Evolutionary conservation across 768 basidiomycete species (phyloP).

Genomic region (Leccinum subgranulosum): DNA sequence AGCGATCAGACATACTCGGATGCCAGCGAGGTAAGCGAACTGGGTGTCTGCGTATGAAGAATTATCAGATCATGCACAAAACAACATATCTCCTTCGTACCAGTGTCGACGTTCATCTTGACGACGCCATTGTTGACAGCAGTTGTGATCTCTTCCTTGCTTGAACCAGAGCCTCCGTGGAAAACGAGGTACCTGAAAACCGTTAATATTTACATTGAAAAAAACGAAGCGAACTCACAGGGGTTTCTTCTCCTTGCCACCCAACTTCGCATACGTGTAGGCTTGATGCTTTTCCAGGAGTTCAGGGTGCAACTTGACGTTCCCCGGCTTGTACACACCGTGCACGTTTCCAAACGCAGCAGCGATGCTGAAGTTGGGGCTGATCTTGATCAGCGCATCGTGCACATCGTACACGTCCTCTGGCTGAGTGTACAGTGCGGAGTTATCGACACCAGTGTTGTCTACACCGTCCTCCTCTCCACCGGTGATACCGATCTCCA

Average conservation of each 20-base stretch:
- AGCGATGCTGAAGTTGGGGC: conserved; percentile 95
- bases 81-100: conserved; percentile 23
- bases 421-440: conserved; percentile 93
- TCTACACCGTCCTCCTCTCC: conserved; percentile 99
- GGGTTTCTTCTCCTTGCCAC: conserved; percentile 65
- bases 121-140: conserved; percentile 92
- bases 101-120: conserved; percentile 99
- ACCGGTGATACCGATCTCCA: conserved; percentile 99
- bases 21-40: conserved; percentile 86
- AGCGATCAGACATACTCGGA: conserved; percentile 49
- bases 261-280: conserved; percentile 66
- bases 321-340: conserved; percentile 99
- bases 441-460: conserved; percentile 94
- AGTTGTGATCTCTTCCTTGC: conserved; percentile 91
- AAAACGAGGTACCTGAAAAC: conserved; percentile 86
- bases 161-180: conserved; percentile 99
- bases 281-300: conserved; percentile 90
- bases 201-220: background rate
- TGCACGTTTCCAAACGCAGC: conserved; percentile 99
- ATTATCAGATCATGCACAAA: conserved; percentile 1
- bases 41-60: conserved; percentile 59
- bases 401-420: conserved; percentile 94
- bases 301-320: conserved; percentile 90
- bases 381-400: conserved; percentile 74
- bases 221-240: conserved; percentile 50